A percentile compares a stretch with the other conserved stretches of the same genome.
Conservation (phyloP, 768 basidiomycete genomes). For the Thelephora ganbajun region DNA sequence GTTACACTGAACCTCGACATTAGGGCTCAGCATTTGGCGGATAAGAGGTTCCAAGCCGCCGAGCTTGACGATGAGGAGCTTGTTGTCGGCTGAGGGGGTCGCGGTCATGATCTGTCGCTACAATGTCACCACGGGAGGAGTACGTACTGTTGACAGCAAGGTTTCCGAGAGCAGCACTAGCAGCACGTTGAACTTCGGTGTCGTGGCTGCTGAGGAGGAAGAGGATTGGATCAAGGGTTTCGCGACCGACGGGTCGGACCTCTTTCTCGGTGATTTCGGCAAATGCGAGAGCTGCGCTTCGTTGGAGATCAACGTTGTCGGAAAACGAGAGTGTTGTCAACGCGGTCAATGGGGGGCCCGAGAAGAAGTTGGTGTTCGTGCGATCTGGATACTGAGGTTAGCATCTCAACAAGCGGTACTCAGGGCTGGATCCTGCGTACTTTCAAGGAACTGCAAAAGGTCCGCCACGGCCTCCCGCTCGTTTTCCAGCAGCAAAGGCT, state of each 20-base stretch:
- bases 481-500: slow-evolving; percentile 77
- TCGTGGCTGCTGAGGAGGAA: slow-evolving; percentile 96
- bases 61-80: slow-evolving; percentile 93
- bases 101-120: background rate
- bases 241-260: slow-evolving; percentile 89
- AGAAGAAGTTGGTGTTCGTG: slow-evolving; percentile 96
- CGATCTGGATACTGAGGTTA: slow-evolving; percentile 49
- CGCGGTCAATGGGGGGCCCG: slow-evolving; percentile 81
- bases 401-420: background rate
- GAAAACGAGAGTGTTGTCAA: slow-evolving; percentile 96
- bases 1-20: slow-evolving; percentile 99
- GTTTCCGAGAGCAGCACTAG: slow-evolving; percentile 94
- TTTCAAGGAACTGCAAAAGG: slow-evolving; percentile 93
- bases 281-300: slow-evolving; percentile 94
- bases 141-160: slow-evolving; percentile 91
- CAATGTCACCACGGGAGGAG: slow-evolving; percentile 5
- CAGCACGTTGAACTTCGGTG: slow-evolving; percentile 96
- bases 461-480: slow-evolving; percentile 98
- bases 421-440: slow-evolving; percentile 31
- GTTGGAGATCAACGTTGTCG: slow-evolving; percentile 97
- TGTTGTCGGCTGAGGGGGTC: slow-evolving; percentile 74
- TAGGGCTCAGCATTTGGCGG: slow-evolving; percentile 96
- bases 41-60: slow-evolving; percentile 97
- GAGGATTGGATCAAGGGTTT: slow-evolving; percentile 95
- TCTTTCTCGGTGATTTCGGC: slow-evolving; percentile 99